Evolutionary conservation across 805 yeast genomes (phyloP), one percentile per base, ranked within the genome.

Genomic region (Cephaloascus albidus): DNA sequence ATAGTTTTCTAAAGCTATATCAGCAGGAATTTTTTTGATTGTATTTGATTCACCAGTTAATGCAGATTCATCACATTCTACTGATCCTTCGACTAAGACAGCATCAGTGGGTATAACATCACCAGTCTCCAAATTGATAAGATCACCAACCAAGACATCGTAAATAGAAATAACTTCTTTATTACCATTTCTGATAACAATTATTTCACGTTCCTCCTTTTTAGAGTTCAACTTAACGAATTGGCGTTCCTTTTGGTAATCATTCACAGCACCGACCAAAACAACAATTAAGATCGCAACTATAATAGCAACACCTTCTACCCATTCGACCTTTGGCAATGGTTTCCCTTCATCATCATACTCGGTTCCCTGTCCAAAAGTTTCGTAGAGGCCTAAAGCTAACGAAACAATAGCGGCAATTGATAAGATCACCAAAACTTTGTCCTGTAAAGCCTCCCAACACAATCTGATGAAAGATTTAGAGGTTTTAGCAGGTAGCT

Each of bases 271-370:
- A 37, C 97, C 95, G 12, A 94, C 98, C 2, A 86, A 47, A 3
- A 90, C 96, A 27, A 93, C 97, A 43, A 93, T 90, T 3, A 77
- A 52, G 18, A 93, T 85, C 17, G 99, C 99, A 3, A 83, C 83
- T 49, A 93, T 75, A 54, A 93, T 93, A 33, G 98, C 99, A 31
- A 89, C 95, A 49, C 99, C 99, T 66, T 93, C 99, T 36, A 94
- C 96, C 97, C 97, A 93, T 52, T 90, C 96, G 26, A 93, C 94
- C 51, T 79, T 76, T 15, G 97, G 96, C 40, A 78, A 58, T 17
- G 76, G 68, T 18, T 76, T 69, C 20, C 96, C 95, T 46, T 86
- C 85, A 4, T 74, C 78, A 57, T 90, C 96, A 50, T 74, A 74
- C 53, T 76, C 78, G 0, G 85, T 69, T 0, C 82, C 88, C 47